Evolutionary conservation across 495 filamentous ascomycete genomes (phyloP).

Genomic region (Endocarpon pusillum): DNA sequence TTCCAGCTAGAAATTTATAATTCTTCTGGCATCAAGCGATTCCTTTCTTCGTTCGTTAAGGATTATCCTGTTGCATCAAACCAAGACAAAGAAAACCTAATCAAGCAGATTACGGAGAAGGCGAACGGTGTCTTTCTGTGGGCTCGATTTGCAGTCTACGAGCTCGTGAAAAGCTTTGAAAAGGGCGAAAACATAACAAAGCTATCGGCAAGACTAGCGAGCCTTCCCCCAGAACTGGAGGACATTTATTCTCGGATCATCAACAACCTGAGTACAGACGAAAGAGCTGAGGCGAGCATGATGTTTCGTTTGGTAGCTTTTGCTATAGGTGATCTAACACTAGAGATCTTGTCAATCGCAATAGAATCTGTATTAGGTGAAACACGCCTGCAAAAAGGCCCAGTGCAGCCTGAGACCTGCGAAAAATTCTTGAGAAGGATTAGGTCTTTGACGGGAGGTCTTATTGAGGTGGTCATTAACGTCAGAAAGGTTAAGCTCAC

Average conservation of each 20-base stretch:
- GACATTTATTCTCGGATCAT: conserved; percentile 3
- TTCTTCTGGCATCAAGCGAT: neutral
- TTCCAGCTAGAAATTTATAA: conserved; percentile 1
- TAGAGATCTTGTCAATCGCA: neutral
- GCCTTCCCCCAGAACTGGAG: conserved; percentile 1
- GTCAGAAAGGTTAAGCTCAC: too few relatives aligned
- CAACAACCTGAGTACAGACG: neutral
- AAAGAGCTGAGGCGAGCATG: neutral
- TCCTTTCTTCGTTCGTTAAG: neutral
- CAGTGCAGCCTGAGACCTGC: neutral
- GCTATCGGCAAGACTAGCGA: neutral
- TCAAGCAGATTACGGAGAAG: neutral
- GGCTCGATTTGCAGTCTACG: conserved; percentile 2
- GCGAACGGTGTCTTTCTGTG: conserved; percentile 4
- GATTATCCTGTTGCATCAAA: neutral
- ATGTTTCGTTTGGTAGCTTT: neutral
- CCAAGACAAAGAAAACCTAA: neutral
- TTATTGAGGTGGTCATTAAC: too few relatives aligned
- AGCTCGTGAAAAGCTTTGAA: conserved; percentile 2
- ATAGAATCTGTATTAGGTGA: neutral
- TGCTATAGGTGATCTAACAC: neutral
- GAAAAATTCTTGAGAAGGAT: neutral
- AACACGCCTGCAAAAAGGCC: neutral
- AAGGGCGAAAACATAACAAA: neutral
- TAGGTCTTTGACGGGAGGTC: too few relatives aligned